These are phyloP conservation scores for Gracilaria domingensis DNA, from an alignment of 23 red algal genomes.

Conservation along the genomic window DNA sequence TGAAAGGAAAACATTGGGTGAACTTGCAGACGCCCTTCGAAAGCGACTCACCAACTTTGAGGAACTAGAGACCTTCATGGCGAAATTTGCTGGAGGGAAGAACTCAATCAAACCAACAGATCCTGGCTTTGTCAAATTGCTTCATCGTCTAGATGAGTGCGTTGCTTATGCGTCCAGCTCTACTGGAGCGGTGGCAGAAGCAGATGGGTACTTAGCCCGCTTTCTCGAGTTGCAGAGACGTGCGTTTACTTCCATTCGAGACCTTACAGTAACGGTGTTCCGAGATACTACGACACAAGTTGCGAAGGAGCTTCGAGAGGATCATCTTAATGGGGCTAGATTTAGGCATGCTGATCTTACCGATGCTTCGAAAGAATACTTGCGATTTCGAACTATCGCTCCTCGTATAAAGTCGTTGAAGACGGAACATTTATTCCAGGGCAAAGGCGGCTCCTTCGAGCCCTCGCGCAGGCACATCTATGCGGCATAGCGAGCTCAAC, in stretches of 20 bases:
- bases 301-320: conserved; percentile 59
- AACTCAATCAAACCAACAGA: conserved; percentile 57
- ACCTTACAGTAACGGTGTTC: conserved; percentile 65
- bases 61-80: conserved; percentile 77
- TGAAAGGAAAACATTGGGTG: conserved; percentile 68
- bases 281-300: conserved; percentile 50
- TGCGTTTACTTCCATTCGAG: conserved; percentile 65
- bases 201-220: conserved; percentile 84
- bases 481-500: neutral
- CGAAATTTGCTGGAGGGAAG: conserved; percentile 65
- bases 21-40: conserved; percentile 82
- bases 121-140: conserved; percentile 76
- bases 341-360: conserved; percentile 78
- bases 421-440: conserved; percentile 67
- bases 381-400: conserved; percentile 83
- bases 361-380: conserved; percentile 77
- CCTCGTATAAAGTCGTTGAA: conserved; percentile 73
- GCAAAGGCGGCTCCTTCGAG: conserved; percentile 7
- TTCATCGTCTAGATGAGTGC: conserved; percentile 88
- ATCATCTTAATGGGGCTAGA: conserved; percentile 49
- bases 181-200: conserved; percentile 80
- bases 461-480: neutral
- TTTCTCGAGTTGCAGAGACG: conserved; percentile 84
- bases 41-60: conserved; percentile 89
- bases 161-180: conserved; percentile 81